Conservation (phyloP, 2,329 filamentous ascomycete species). For the Phialophora expanda region DNA sequence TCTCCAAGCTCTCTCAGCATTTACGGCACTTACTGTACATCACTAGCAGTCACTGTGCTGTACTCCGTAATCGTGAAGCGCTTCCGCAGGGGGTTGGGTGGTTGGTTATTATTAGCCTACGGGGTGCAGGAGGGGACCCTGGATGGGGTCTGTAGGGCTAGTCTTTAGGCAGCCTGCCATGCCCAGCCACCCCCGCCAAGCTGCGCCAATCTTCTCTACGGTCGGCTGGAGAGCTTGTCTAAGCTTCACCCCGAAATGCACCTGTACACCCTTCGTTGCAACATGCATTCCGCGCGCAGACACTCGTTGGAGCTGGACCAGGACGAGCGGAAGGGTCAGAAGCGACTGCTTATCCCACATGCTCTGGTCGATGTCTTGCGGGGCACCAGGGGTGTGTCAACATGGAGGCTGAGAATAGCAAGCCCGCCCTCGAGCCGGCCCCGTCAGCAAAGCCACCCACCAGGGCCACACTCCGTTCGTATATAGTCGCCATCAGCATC, state of each 20-base stretch:
- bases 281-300: background rate
- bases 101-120: no score
- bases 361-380: background rate
- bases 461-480: background rate
- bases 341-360: background rate
- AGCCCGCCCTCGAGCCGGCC: background rate
- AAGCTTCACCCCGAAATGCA: background rate
- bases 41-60: no score
- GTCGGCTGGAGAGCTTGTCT: background rate
- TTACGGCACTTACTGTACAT: no score
- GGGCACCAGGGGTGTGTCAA: background rate
- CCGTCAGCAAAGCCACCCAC: slow-evolving; percentile 15
- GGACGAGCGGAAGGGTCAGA: background rate
- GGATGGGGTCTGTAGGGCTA: no score
- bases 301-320: background rate
- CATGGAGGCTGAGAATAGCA: background rate
- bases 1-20: background rate
- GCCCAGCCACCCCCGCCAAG: background rate
- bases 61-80: no score
- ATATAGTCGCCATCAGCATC: background rate
- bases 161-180: background rate
- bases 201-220: background rate
- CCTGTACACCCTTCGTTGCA: no score
- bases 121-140: no score
- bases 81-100: no score